A percentile compares a stretch with the other conserved stretches of the same genome.
Conservation (phyloP, 495 filamentous ascomycete species). For the Podospora pseudopauciseta region DNA sequence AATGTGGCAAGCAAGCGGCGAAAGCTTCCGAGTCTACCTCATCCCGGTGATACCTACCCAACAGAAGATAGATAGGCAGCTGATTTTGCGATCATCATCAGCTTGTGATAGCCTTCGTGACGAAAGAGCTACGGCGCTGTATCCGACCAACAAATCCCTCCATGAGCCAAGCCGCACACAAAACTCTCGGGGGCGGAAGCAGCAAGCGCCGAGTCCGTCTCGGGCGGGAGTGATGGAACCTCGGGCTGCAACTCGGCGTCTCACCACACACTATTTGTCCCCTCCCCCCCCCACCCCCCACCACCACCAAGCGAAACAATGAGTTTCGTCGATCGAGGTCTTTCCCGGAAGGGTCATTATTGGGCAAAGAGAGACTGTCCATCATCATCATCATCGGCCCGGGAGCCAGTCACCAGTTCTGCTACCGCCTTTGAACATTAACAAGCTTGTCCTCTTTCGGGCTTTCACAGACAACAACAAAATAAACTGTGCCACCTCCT, state of each 20-base stretch:
- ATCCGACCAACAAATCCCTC: no score
- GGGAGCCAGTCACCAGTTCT: neutral
- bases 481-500: neutral
- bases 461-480: neutral
- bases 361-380: neutral
- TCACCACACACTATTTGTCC: neutral
- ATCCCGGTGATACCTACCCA: no score
- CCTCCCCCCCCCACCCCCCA: no score
- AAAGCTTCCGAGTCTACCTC: neutral
- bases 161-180: neutral
- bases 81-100: neutral
- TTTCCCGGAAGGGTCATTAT: neutral
- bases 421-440: no score
- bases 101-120: neutral
- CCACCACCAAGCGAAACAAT: neutral
- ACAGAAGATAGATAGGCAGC: neutral
- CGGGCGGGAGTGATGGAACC: conserved; percentile 10
- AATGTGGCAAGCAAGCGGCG: no score
- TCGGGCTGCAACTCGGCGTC: neutral
- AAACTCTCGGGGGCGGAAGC: conserved; percentile 18
- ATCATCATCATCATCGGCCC: neutral
- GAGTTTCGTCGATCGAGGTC: neutral
- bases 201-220: conserved; percentile 23
- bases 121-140: conserved; percentile 30
- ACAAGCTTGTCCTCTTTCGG: neutral